A percentile compares a stretch with the other conserved stretches of the same genome.
Conservation (phyloP, 148 eudicot species). For the Polygonum maritimum region DNA sequence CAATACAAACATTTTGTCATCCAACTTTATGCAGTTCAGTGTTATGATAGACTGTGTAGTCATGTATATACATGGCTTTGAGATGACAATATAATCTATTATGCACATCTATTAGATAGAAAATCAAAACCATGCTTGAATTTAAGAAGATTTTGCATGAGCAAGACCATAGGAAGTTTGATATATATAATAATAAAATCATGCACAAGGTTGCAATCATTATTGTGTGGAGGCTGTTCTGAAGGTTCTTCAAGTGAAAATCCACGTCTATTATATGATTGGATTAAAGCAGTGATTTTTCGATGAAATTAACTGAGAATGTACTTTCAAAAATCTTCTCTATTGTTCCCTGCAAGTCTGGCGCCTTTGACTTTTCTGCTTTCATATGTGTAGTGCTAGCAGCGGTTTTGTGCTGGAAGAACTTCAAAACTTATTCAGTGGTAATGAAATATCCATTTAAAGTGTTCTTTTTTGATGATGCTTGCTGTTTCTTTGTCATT, state of each 20-base stretch:
- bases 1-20: neutral
- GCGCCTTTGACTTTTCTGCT: constrained; percentile 4
- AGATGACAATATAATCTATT: too few relatives aligned
- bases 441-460: constrained; percentile 11
- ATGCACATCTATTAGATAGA: neutral
- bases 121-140: neutral
- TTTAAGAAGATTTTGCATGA: neutral
- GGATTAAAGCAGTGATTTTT: neutral
- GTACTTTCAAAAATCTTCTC: too few relatives aligned
- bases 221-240: neutral
- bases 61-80: neutral
- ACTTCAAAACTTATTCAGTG: constrained; percentile 22
- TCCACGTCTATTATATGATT: neutral
- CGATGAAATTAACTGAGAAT: neutral
- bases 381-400: constrained; percentile 48
- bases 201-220: neutral
- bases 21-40: neutral
- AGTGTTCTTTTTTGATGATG: neutral
- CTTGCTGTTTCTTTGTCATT: neutral
- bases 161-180: neutral
- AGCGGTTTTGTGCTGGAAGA: constrained; percentile 51
- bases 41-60: neutral
- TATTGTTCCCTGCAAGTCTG: neutral
- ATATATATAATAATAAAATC: neutral
- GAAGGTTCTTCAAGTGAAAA: neutral